These are phyloP conservation scores for Arthroderma sp. DNA, from an alignment of 2,329 filamentous ascomycete genomes.

Conservation along the genomic window DNA sequence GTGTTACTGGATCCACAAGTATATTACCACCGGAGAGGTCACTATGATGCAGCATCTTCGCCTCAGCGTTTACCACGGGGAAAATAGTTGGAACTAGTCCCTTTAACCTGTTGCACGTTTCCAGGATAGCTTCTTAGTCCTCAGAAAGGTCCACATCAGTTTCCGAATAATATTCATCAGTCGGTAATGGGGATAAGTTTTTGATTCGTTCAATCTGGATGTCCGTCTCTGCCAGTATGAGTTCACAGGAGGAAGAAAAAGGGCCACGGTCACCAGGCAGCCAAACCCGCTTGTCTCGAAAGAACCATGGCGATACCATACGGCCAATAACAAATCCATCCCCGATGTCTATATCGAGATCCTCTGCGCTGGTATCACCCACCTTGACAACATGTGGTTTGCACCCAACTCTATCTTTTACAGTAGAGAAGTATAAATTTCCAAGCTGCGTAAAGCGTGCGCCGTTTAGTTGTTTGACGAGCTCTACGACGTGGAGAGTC, in stretches of 20 bases:
- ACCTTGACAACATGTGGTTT: neutral
- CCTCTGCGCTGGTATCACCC: neutral
- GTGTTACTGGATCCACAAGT: neutral
- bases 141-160: neutral
- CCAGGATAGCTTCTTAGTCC: neutral
- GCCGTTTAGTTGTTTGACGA: neutral
- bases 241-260: neutral
- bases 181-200: slow-evolving; percentile 1
- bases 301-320: slow-evolving; percentile 1
- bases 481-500: neutral
- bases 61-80: neutral
- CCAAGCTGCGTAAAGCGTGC: neutral
- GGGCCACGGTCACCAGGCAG: slow-evolving; percentile 1
- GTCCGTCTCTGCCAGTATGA: neutral
- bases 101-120: neutral
- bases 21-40: slow-evolving; percentile 1
- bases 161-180: slow-evolving; percentile 4
- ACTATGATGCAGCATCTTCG: neutral
- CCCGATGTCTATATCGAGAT: slow-evolving; percentile 1
- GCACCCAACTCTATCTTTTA: neutral
- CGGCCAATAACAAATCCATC: slow-evolving; percentile 1
- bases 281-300: slow-evolving; percentile 1
- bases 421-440: slow-evolving; percentile 1
- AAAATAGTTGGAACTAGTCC: neutral
- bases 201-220: slow-evolving; percentile 2